Percentiles rank a stretch among this genome's conserved stretches.
These are phyloP conservation scores for Calonectria fujianensis DNA, from an alignment of 2,329 filamentous ascomycete genomes.

Conservation along the genomic window DNA sequence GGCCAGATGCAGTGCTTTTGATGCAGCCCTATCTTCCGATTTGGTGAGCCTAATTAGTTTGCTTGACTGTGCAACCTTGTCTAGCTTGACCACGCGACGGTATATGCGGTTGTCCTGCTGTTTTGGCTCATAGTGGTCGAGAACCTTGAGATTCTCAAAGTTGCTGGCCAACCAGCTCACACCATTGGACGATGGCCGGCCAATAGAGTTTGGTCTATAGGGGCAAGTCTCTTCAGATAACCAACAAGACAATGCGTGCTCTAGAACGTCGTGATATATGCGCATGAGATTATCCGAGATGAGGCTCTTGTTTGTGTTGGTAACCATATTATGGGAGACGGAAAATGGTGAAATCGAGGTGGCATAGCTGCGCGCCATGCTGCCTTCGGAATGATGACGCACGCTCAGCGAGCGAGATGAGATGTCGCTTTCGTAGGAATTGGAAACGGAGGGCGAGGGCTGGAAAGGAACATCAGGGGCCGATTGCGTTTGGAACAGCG, in stretches of 20 bases:
- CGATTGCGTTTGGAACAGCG: constrained; percentile 52
- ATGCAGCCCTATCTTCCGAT: constrained; percentile 65
- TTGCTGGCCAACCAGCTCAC: constrained; percentile 55
- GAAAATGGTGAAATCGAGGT: constrained; percentile 56
- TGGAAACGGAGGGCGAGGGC: constrained; percentile 53
- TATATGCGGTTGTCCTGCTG: constrained; percentile 68
- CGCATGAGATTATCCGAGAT: constrained; percentile 55
- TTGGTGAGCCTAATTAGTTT: constrained; percentile 64
- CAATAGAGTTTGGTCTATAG: constrained; percentile 59
- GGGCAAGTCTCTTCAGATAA: constrained; percentile 72
- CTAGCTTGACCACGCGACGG: constrained; percentile 68
- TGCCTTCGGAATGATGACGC: constrained; percentile 52
- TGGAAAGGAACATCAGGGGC: constrained; percentile 51
- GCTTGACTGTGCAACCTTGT: constrained; percentile 63
- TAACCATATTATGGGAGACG: constrained; percentile 52
- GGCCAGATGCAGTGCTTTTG: constrained; percentile 67
- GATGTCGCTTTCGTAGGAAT: constrained; percentile 55
- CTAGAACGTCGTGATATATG: constrained; percentile 73
- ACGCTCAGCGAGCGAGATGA: constrained; percentile 52
- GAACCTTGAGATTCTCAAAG: constrained; percentile 52
- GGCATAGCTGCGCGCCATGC: constrained; percentile 50
- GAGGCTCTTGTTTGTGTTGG: constrained; percentile 54
- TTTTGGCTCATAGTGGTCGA: constrained; percentile 52
- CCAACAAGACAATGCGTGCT: constrained; percentile 73
- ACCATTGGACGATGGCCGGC: constrained; percentile 50